These are phyloP conservation scores for Lycium ferocissimum DNA, from an alignment of 257 asterid species.

Conservation along the genomic window DNA sequence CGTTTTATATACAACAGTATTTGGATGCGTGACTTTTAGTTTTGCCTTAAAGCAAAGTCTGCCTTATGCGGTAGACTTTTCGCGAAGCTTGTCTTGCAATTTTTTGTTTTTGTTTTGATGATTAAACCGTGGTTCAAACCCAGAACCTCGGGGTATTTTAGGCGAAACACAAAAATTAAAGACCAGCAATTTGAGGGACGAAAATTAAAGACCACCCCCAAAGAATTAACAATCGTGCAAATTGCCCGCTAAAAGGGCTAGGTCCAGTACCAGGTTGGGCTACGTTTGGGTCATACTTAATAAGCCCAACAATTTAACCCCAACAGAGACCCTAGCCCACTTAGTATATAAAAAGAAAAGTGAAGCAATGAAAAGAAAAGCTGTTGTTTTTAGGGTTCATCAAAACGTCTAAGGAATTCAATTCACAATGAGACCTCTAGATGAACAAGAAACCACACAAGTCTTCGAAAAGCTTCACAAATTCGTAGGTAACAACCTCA, in stretches of 20 bases:
- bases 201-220: neutral
- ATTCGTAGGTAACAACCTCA: slow-evolving; percentile 77
- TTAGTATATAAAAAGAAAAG: neutral
- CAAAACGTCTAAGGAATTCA: neutral
- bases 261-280: neutral
- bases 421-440: slow-evolving; percentile 63
- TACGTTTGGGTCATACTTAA: neutral
- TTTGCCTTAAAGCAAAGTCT: no score
- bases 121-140: no score
- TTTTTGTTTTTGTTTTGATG: no score
- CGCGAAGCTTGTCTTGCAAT: no score
- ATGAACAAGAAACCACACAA: slow-evolving; percentile 79
- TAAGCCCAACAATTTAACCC: neutral
- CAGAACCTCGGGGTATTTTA: no score
- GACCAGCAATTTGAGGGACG: no score
- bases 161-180: no score
- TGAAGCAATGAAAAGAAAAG: neutral
- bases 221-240: neutral
- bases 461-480: slow-evolving; percentile 88
- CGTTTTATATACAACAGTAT: no score
- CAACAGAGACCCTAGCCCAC: neutral
- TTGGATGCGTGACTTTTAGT: no score
- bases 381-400: neutral
- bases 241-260: neutral
- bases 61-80: no score